Conservation (phyloP, 2,329 filamentous ascomycete species). For the Albophoma yamanashiensis region DNA sequence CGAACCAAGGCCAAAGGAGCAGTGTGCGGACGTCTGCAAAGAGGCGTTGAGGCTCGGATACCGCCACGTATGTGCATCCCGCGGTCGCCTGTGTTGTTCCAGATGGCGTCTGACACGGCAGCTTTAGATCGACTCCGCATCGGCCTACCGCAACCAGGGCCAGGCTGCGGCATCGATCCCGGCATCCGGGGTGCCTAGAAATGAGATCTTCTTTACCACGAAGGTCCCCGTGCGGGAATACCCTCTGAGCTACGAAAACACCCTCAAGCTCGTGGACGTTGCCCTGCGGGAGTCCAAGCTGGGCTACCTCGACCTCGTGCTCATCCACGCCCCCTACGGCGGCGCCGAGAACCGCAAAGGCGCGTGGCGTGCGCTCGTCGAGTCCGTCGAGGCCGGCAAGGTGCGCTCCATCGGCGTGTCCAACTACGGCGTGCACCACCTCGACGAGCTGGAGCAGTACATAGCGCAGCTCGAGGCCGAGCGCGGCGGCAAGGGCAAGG, state of each 20-base stretch:
- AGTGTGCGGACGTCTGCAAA: conserved; percentile 23
- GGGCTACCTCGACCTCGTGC: conserved; percentile 56
- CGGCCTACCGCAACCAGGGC: conserved; percentile 39
- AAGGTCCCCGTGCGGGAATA: conserved; percentile 35
- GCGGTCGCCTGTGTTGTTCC: not conserved
- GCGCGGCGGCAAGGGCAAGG: conserved; percentile 50
- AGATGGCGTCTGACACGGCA: not conserved
- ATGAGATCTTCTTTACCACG: conserved; percentile 44
- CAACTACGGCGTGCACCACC: conserved; percentile 54
- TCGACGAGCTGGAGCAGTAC: conserved; percentile 48
- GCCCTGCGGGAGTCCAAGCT: conserved; percentile 53
- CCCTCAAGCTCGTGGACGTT: conserved; percentile 51
- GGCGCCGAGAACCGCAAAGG: conserved; percentile 44
- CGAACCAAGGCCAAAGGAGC: conserved; percentile 16
- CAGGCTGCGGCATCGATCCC: conserved; percentile 34
- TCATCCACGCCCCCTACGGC: conserved; percentile 52
- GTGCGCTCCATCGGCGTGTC: conserved; percentile 52
- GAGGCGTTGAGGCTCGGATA: conserved; percentile 41
- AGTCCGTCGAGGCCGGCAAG: conserved; percentile 50
- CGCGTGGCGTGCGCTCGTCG: conserved; percentile 53
- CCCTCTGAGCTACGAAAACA: conserved; percentile 46
- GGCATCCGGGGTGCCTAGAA: conserved; percentile 29
- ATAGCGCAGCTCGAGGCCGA: conserved; percentile 51
- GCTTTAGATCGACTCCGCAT: conserved; percentile 40
- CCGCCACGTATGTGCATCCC: conserved; percentile 31